These are phyloP conservation scores for Senna tora DNA, from an alignment of 306 rosid species.

Conservation along the genomic window DNA sequence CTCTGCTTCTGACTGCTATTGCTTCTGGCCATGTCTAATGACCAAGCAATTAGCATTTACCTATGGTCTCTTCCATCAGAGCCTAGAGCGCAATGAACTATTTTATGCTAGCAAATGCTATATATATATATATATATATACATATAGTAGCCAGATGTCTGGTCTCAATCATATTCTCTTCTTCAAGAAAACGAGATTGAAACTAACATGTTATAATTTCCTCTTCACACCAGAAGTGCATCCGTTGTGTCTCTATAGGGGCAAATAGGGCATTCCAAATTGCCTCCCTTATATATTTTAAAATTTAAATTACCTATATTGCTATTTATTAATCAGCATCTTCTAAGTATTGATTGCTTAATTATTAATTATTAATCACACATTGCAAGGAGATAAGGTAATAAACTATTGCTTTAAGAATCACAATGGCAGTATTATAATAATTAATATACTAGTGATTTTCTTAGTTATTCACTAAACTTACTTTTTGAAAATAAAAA, in stretches of 20 bases:
- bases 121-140: no score
- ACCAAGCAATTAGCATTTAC: no score
- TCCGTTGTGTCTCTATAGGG: neutral
- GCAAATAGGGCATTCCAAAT: neutral
- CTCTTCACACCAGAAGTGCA: no score
- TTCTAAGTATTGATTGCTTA: neutral
- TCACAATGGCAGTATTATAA: neutral
- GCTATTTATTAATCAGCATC: slow-evolving; percentile 1
- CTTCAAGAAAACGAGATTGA: no score
- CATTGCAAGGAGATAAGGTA: neutral
- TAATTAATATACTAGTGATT: neutral
- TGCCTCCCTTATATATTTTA: neutral
- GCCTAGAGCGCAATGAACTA: no score
- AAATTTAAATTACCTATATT: neutral
- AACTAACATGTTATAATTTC: no score
- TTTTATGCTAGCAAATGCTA: no score
- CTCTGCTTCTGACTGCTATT: no score
- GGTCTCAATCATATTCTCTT: no score
- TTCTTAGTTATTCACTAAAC: neutral
- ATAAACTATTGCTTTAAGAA: neutral
- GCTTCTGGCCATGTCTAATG: no score
- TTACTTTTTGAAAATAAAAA: neutral
- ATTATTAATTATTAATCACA: neutral
- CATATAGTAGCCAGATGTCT: no score
- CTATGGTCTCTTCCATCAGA: no score